These are phyloP conservation scores for Prototheca cutis DNA, from an alignment of 163 green algal genomes.

Conservation along the genomic window DNA sequence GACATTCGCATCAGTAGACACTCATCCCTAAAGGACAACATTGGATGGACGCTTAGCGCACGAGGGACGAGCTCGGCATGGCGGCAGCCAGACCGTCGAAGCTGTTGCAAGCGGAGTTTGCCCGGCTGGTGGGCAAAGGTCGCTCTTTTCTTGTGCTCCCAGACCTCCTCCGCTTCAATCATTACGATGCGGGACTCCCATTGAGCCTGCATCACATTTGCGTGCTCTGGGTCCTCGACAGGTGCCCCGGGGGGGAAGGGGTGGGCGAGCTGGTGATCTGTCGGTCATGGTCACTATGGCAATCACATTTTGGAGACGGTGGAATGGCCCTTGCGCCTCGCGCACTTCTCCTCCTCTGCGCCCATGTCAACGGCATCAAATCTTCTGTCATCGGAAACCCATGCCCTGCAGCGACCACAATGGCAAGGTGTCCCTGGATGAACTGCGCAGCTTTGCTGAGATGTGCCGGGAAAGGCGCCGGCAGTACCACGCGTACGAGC, in stretches of 20 bases:
- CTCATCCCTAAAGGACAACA: no score
- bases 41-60: no score
- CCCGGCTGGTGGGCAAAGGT: constrained; percentile 3
- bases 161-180: constrained; percentile 18
- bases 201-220: constrained; percentile 28
- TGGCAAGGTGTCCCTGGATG: constrained; percentile 24
- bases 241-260: constrained; percentile 4
- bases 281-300: background rate
- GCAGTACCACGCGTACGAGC: constrained; percentile 25
- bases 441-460: constrained; percentile 21
- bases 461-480: constrained; percentile 10
- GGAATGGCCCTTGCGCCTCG: background rate
- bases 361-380: background rate
- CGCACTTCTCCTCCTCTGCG: background rate
- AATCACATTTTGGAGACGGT: background rate
- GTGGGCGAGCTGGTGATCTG: background rate
- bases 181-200: background rate
- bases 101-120: constrained; percentile 18
- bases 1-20: no score
- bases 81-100: constrained; percentile 2
- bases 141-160: constrained; percentile 13
- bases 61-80: no score
- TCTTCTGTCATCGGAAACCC: background rate
- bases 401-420: constrained; percentile 19
- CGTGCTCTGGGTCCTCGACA: constrained; percentile 37